Conservation (phyloP, 441 rosid species). For the Rhodomyrtus psidioides region DNA sequence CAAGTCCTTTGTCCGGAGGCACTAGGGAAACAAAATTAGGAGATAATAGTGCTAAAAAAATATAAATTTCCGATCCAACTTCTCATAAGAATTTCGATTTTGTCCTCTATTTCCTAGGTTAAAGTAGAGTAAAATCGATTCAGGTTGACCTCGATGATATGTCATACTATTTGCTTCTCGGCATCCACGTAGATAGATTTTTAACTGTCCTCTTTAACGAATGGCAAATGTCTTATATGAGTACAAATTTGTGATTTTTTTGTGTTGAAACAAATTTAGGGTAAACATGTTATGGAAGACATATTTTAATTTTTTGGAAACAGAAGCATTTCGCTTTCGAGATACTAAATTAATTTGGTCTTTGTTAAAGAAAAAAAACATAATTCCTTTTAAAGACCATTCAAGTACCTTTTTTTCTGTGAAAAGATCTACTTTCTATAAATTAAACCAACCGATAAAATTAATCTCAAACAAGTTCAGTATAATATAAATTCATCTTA, state of each 20-base stretch:
- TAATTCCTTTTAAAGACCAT: background rate
- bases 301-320: background rate
- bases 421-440: background rate
- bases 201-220: no score
- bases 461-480: background rate
- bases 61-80: background rate
- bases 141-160: no score
- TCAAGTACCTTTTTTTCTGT: background rate
- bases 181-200: no score
- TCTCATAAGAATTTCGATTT: background rate
- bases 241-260: no score
- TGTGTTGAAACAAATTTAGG: no score
- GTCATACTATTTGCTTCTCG: no score
- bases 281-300: no score
- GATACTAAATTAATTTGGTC: background rate
- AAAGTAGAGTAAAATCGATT: background rate
- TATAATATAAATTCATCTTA: background rate
- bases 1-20: no score
- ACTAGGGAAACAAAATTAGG: no score
- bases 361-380: fast-evolving
- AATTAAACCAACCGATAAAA: background rate
- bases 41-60: background rate
- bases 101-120: background rate
- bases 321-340: background rate
- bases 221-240: no score